Base-by-base conservation (phyloP, 192 early-diverging fungal genomes). In the Gorgonomyces haynaldii region DNA sequence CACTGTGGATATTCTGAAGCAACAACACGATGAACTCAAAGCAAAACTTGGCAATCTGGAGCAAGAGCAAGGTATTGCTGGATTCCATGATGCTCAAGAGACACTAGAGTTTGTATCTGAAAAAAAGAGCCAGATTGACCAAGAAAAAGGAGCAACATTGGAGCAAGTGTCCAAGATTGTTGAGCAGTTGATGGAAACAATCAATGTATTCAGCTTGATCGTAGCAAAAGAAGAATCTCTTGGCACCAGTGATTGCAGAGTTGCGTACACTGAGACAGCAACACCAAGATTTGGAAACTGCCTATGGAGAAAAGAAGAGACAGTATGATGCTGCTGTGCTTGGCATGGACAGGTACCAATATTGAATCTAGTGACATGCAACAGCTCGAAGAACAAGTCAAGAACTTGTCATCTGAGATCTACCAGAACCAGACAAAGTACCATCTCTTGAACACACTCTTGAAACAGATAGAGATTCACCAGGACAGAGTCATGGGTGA, bases 401-500 rank as follows among this genome's bases (percentile, higher is more conserved):
- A 65, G 31, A 50, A 46, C 1, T 54, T 63, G 27, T 35, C 52
- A 23, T 60, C 62, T 26, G 77, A 79, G 24, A 72, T 76, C 29
- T 23, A 26, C 15, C 57, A 57, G 29, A 67, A 72, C 45, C 69
- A 76, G 34, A 65, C 59, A 35, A 51, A 65, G 4, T 66, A 60
- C 37, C 67, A 72, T 47, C 71, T 68, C 35, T 44, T 76, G n/a
- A 55, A 68, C 23, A 53, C 42, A 46, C 52, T 67, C 40, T 53
- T 64, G 7, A 22, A 35, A 8, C 25, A 61, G 6, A 30, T 43
- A 15, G 75, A 76, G 21, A 60, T 73, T 22, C 23, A 58, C 16
- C 63, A 71, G 27, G 72, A 77, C 22, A 66, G 66, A 61, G 74
- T 76, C 20, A 58, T 78, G 61, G 60, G 70, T 16, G 76, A 79